Percentiles rank a stretch among this genome's conserved stretches.
Conservation (phyloP, 495 filamentous ascomycete genomes). For the Bombardia bombarda region DNA sequence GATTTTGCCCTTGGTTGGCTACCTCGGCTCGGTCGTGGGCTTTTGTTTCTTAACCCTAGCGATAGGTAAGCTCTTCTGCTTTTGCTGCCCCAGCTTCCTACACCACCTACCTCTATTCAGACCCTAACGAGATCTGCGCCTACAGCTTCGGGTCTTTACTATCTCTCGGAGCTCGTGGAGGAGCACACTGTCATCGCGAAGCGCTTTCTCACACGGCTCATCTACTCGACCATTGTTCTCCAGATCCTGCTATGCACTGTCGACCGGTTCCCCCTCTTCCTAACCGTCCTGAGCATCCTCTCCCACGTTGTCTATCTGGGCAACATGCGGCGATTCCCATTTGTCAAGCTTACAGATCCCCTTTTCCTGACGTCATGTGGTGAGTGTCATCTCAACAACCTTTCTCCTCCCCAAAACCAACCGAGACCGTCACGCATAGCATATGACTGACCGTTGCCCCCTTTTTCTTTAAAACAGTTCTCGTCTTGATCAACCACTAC, state of each 20-base stretch:
- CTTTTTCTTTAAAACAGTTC: conserved; percentile 31
- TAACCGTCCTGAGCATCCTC: conserved; percentile 66
- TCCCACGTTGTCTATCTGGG: conserved; percentile 85
- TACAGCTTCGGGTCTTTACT: conserved; percentile 90
- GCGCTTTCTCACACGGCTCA: conserved; percentile 71
- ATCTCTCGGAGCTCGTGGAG: conserved; percentile 95
- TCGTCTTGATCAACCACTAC: conserved; percentile 90
- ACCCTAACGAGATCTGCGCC: no score
- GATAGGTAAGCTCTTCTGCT: conserved; percentile 55
- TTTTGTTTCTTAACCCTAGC: conserved; percentile 91
- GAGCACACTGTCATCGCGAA: conserved; percentile 93
- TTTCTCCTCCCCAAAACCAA: not conserved
- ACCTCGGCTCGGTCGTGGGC: conserved; percentile 76
- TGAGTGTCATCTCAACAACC: conserved; percentile 21
- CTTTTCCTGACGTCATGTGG: conserved; percentile 80
- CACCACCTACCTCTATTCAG: no score
- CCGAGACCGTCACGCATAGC: conserved; percentile 1
- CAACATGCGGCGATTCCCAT: conserved; percentile 80
- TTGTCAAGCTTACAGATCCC: conserved; percentile 82
- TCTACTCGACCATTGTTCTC: conserved; percentile 71
- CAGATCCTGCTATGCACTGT: conserved; percentile 69
- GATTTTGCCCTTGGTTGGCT: conserved; percentile 85
- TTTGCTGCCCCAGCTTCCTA: no score
- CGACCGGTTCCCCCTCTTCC: conserved; percentile 72
- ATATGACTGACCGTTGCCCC: not conserved